phyloP scores from a whole-genome alignment of 768 basidiomycete genomes.

The Serendipita indica region DNA sequence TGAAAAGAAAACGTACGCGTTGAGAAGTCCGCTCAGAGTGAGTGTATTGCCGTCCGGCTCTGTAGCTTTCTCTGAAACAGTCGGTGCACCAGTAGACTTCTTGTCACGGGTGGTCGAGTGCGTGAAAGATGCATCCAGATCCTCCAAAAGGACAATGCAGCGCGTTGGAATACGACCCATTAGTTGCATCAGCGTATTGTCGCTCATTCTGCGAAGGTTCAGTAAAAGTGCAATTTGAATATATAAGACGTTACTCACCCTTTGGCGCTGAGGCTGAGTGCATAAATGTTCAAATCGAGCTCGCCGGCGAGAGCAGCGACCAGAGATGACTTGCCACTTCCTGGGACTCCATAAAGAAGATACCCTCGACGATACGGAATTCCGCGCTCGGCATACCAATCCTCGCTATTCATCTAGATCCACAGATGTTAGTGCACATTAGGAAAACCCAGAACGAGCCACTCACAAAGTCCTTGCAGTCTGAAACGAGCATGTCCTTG shows the following conservation, averaged over 20 bases:
- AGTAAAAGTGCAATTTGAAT: not conserved
- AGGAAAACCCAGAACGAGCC: constrained; percentile 21
- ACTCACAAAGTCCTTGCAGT: constrained; percentile 72
- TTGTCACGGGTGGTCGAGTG: constrained; percentile 56
- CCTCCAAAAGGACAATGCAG: constrained; percentile 78
- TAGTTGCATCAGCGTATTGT: constrained; percentile 71
- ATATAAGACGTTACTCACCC: constrained; percentile 25
- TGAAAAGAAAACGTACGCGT: constrained; percentile 28
- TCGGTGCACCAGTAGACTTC: constrained; percentile 32
- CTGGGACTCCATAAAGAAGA: constrained; percentile 71
- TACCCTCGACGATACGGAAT: constrained; percentile 86
- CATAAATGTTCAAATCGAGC: constrained; percentile 82
- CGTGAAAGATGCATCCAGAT: constrained; percentile 81
- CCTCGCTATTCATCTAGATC: constrained; percentile 26
- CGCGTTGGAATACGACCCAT: constrained; percentile 78
- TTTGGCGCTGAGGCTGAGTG: constrained; percentile 77
- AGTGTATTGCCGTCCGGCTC: constrained; percentile 63
- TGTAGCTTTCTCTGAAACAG: constrained; percentile 24
- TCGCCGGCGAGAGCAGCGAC: constrained; percentile 82
- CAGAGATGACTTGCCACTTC: constrained; percentile 77
- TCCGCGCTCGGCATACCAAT: constrained; percentile 83
- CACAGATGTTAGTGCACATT: not conserved
- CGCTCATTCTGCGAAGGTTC: constrained; percentile 79
- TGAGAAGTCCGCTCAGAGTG: constrained; percentile 65
- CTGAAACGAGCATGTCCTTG: constrained; percentile 75